phyloP scores from a whole-genome alignment of 129 eudicot genomes.

The Glebionis coronaria region DNA sequence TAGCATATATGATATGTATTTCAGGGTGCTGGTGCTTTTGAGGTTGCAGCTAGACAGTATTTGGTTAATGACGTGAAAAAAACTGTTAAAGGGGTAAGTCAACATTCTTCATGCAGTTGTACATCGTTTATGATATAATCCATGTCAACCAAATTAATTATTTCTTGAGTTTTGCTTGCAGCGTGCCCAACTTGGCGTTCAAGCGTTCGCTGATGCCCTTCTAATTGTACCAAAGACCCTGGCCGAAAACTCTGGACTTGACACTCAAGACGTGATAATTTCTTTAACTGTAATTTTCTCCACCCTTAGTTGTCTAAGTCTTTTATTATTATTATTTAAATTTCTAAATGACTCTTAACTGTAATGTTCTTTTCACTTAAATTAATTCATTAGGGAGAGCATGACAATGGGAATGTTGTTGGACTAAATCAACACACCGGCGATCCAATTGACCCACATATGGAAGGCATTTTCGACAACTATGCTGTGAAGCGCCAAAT shows the following conservation, averaged over 20 bases:
- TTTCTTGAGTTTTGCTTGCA: conserved; percentile 25
- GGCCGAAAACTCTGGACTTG: conserved; percentile 92
- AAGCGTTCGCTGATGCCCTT: conserved; percentile 94
- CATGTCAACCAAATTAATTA: background rate
- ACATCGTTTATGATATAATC: background rate
- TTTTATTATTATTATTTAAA: too few relatives aligned
- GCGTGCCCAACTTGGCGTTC: conserved; percentile 90
- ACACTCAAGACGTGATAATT: conserved; percentile 84
- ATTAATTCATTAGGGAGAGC: conserved; percentile 61
- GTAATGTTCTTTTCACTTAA: background rate
- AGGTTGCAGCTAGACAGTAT: conserved; percentile 86
- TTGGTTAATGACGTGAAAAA: conserved; percentile 79
- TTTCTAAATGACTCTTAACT: background rate
- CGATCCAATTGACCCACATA: conserved; percentile 86
- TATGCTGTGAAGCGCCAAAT: conserved; percentile 86
- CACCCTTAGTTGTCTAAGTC: background rate
- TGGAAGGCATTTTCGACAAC: conserved; percentile 95
- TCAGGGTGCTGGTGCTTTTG: conserved; percentile 97
- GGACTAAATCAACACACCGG: conserved; percentile 83
- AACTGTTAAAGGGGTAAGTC: conserved; percentile 76
- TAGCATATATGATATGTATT: conserved; percentile 1
- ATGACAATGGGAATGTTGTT: conserved; percentile 74
- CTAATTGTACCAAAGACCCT: conserved; percentile 88
- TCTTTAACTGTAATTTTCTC: conserved; percentile 55
- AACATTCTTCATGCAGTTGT: background rate